phyloP scores from a whole-genome alignment of 306 rosid genomes.

The Quercus gilva region DNA sequence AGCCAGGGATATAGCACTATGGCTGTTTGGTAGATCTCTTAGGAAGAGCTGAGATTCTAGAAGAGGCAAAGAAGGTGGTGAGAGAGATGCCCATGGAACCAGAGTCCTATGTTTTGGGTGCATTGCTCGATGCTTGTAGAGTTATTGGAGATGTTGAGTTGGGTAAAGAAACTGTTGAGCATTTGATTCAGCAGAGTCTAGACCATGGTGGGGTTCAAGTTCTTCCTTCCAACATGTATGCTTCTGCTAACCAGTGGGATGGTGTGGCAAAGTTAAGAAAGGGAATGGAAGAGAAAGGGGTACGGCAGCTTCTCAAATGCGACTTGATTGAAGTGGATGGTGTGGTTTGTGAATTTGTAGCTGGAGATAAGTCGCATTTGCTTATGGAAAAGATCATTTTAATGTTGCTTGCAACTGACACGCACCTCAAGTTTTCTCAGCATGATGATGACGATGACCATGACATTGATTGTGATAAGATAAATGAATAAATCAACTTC shows the following conservation, averaged over 20 bases:
- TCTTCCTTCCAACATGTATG: constrained; percentile 42
- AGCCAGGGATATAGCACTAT: too few species aligned
- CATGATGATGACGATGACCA: constrained; percentile 4
- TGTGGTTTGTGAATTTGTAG: constrained; percentile 32
- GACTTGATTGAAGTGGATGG: constrained; percentile 40
- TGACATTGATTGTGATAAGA: not conserved
- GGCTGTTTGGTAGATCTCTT: too few species aligned
- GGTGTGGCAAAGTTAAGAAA: constrained; percentile 30
- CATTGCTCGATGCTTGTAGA: constrained; percentile 47
- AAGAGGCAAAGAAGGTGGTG: constrained; percentile 11
- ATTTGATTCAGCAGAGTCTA: constrained; percentile 24
- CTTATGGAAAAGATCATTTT: constrained; percentile 21
- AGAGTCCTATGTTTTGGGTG: constrained; percentile 38
- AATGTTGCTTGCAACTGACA: constrained; percentile 20
- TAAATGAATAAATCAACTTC: not conserved
- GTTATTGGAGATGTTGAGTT: constrained; percentile 37
- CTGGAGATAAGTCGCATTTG: constrained; percentile 33
- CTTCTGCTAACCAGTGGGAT: constrained; percentile 41
- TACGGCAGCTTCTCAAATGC: constrained; percentile 37
- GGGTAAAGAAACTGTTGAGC: constrained; percentile 29
- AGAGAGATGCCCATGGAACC: constrained; percentile 40
- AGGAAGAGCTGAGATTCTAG: too few species aligned
- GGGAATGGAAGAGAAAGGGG: constrained; percentile 33
- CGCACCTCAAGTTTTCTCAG: constrained; percentile 30
- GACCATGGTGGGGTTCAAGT: constrained; percentile 41